A percentile compares a stretch with the other conserved stretches of the same genome.
Conservation (phyloP, 2,329 filamentous ascomycete species). For the Beauveria pseudobassiana region DNA sequence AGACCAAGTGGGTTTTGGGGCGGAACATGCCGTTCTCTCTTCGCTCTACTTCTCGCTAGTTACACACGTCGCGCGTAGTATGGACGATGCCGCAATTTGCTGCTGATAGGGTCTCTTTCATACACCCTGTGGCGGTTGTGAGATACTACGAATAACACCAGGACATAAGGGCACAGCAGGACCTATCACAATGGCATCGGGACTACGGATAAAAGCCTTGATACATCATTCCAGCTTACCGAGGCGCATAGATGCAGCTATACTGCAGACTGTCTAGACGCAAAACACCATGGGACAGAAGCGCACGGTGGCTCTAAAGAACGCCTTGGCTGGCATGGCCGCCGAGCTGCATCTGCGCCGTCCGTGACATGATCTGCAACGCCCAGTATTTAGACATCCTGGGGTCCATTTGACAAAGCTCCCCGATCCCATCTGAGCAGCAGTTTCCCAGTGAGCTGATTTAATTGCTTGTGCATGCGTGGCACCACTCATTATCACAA, state of each 20-base stretch:
- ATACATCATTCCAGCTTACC: no score
- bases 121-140: background rate
- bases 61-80: background rate
- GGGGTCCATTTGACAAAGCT: background rate
- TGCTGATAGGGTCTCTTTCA: background rate
- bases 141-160: background rate
- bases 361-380: conserved; percentile 1
- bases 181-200: no score
- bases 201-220: no score
- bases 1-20: background rate
- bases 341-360: background rate
- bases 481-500: background rate
- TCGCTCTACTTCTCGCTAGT: background rate
- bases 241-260: no score
- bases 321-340: background rate
- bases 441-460: background rate
- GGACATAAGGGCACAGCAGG: no score
- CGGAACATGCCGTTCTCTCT: background rate
- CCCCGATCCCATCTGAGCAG: conserved; percentile 1
- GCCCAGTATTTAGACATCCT: background rate
- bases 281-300: background rate
- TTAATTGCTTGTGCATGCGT: background rate
- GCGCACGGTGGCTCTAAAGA: background rate
- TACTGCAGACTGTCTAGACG: background rate
- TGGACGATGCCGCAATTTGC: background rate